Percentiles rank a stretch among this genome's conserved stretches.
Evolutionary conservation across 805 yeast genomes (phyloP).

Genomic region (Hyphopichia homilentoma): DNA sequence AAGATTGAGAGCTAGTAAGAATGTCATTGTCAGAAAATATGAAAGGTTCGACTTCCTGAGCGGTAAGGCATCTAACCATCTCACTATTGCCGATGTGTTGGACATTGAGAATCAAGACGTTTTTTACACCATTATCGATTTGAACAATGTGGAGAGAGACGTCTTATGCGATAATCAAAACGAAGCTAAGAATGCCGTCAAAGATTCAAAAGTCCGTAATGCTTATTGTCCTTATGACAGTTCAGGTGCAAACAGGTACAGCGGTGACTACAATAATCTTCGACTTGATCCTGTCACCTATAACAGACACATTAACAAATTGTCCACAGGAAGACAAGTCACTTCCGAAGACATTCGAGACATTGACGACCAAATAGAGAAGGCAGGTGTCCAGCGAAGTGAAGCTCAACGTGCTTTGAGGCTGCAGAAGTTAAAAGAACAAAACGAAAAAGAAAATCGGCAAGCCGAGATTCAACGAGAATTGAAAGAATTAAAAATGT

Average conservation of each 20-base stretch:
- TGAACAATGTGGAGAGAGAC: constrained; percentile 53
- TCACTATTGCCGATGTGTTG: constrained; percentile 57
- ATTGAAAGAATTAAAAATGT: constrained; percentile 11
- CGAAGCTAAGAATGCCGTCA: constrained; percentile 45
- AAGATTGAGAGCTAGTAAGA: constrained; percentile 23
- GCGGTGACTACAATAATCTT: constrained; percentile 40
- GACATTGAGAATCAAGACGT: constrained; percentile 52
- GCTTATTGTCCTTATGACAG: constrained; percentile 41
- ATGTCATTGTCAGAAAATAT: constrained; percentile 47
- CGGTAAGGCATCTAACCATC: constrained; percentile 39
- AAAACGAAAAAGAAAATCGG: constrained; percentile 7
- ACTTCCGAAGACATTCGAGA: constrained; percentile 11
- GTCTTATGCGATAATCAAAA: constrained; percentile 49
- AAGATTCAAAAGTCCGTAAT: constrained; percentile 33
- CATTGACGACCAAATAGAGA: constrained; percentile 12
- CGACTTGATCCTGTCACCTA: constrained; percentile 54
- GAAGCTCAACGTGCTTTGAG: constrained; percentile 13
- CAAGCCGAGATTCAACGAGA: constrained; percentile 11
- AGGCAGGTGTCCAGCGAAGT: constrained; percentile 10
- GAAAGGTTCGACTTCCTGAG: constrained; percentile 54
- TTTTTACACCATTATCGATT: constrained; percentile 62
- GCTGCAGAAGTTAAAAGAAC: constrained; percentile 8
- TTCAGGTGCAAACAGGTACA: constrained; percentile 31
- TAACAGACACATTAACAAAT: constrained; percentile 24
- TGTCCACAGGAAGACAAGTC: constrained; percentile 17